Evolutionary conservation across 371 early-diverging fungal genomes (phyloP).

Genomic region (Circinella minor): DNA sequence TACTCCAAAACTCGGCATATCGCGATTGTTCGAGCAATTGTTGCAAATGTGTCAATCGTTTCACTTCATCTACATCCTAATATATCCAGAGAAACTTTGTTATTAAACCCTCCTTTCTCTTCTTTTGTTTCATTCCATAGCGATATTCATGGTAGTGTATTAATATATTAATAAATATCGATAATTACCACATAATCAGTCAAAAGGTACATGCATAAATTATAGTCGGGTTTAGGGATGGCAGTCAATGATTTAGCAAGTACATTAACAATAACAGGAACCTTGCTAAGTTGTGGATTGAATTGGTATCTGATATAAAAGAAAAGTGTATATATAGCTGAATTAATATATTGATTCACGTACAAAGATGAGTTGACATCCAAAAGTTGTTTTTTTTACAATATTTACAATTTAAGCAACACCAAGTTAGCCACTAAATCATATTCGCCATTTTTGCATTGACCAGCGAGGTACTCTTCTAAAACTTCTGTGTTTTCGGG

Average conservation of each 20-base stretch:
- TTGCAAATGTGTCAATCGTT: constrained; percentile 74
- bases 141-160: too few relatives aligned
- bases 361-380: neutral
- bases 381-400: neutral
- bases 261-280: constrained; percentile 72
- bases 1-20: constrained; percentile 84
- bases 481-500: constrained; percentile 82
- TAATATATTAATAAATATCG: neutral
- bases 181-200: constrained; percentile 69
- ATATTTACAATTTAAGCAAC: constrained; percentile 81
- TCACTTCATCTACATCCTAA: constrained; percentile 60
- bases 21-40: constrained; percentile 79
- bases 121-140: too few relatives aligned
- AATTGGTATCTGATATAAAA: constrained; percentile 76
- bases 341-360: neutral
- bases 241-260: constrained; percentile 84
- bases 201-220: constrained; percentile 84
- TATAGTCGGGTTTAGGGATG: constrained; percentile 88
- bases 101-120: neutral
- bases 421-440: constrained; percentile 92
- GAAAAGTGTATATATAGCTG: too few relatives aligned
- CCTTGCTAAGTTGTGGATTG: constrained; percentile 79
- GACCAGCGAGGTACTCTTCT: constrained; percentile 81
- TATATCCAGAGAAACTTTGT: neutral
- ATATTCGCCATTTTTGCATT: constrained; percentile 78